Percentiles rank a stretch among this genome's conserved stretches.
These are phyloP conservation scores for Chalciporus pseudorubinellus DNA, from an alignment of 768 basidiomycete genomes.

Conservation along the genomic window DNA sequence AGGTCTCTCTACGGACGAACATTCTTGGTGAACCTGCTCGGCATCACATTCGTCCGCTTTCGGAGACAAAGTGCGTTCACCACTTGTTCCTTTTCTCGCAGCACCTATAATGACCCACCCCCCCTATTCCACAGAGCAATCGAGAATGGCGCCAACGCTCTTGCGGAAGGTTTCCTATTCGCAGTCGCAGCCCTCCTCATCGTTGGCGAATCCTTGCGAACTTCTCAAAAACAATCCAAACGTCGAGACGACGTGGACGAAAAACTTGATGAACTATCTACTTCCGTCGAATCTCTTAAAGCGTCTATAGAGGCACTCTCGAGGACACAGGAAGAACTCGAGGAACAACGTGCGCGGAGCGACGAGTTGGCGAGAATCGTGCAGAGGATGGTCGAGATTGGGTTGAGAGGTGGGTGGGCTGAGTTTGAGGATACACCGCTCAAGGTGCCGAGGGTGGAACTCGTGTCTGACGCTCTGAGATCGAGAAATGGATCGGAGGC, in stretches of 20 bases:
- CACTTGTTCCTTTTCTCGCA: background rate
- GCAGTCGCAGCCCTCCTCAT: slow-evolving; percentile 72
- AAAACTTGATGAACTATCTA: slow-evolving; percentile 56
- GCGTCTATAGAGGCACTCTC: slow-evolving; percentile 41
- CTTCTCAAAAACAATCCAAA: slow-evolving; percentile 63
- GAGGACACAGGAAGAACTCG: slow-evolving; percentile 43
- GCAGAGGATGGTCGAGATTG: slow-evolving; percentile 66
- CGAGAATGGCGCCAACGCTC: slow-evolving; percentile 79
- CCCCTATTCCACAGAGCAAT: slow-evolving; percentile 54
- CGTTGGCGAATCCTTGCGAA: slow-evolving; percentile 73
- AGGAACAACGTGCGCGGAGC: slow-evolving; percentile 39
- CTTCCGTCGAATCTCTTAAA: slow-evolving; percentile 45
- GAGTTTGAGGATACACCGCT: slow-evolving; percentile 64
- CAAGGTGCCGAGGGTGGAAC: slow-evolving; percentile 41
- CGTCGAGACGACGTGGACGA: slow-evolving; percentile 75
- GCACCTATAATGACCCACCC: background rate
- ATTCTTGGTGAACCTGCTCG: slow-evolving; percentile 74
- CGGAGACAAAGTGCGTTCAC: slow-evolving; percentile 60
- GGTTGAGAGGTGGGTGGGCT: slow-evolving; percentile 59
- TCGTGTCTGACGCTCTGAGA: slow-evolving; percentile 18
- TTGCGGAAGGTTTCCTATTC: slow-evolving; percentile 86
- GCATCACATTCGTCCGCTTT: slow-evolving; percentile 67
- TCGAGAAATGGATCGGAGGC: background rate
- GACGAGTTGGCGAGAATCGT: slow-evolving; percentile 66
- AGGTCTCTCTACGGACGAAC: slow-evolving; percentile 68